A percentile compares a stretch with the other conserved stretches of the same genome.
Conservation (phyloP, 2,329 filamentous ascomycete genomes). For the Intubia oerlemansii region DNA sequence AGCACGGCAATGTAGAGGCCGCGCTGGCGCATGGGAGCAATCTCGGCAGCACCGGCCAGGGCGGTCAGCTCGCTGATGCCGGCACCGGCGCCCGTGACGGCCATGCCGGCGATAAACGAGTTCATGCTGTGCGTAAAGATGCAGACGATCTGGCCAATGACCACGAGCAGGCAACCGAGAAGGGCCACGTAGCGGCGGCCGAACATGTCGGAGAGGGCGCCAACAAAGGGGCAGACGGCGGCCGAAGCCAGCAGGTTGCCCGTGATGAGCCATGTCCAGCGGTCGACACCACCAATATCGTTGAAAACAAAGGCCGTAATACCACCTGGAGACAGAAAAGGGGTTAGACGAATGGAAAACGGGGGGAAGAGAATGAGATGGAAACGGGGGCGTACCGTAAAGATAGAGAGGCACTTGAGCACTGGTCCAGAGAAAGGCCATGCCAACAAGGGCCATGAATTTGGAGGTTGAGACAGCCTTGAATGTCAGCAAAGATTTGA, state of each 20-base stretch:
- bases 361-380: too few species aligned
- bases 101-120: constrained; percentile 31
- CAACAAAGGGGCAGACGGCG: constrained; percentile 41
- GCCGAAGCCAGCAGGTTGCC: constrained; percentile 33
- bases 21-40: constrained; percentile 42
- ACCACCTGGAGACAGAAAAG: constrained; percentile 22
- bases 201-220: constrained; percentile 40
- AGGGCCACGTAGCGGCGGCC: constrained; percentile 38
- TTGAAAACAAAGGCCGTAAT: constrained; percentile 33
- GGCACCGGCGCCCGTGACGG: constrained; percentile 39
- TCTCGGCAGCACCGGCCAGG: constrained; percentile 43
- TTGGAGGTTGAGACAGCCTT: constrained; percentile 4
- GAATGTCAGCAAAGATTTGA: background rate
- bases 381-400: too few species aligned
- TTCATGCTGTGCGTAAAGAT: constrained; percentile 37
- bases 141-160: constrained; percentile 37
- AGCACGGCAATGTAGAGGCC: constrained; percentile 39
- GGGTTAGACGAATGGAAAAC: too few species aligned
- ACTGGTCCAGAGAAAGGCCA: constrained; percentile 12
- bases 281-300: constrained; percentile 36
- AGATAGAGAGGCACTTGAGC: constrained; percentile 12
- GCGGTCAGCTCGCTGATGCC: constrained; percentile 49
- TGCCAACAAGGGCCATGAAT: constrained; percentile 10
- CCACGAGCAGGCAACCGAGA: constrained; percentile 27
- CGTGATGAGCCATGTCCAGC: constrained; percentile 38